These are phyloP conservation scores for Suillus paluster DNA, from an alignment of 768 basidiomycete genomes.

Conservation along the genomic window DNA sequence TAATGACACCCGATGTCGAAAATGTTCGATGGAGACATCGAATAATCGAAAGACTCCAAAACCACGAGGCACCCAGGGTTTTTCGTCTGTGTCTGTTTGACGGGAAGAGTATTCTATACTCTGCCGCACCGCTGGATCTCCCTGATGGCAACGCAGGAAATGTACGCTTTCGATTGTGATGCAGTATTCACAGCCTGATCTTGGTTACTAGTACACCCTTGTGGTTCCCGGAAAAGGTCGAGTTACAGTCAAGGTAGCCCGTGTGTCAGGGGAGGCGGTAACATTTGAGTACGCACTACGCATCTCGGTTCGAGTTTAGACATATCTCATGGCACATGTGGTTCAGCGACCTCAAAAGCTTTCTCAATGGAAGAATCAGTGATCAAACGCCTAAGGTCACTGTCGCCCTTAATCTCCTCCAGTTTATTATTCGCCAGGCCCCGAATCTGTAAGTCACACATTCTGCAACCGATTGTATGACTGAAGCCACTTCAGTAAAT, in stretches of 20 bases:
- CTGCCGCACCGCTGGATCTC: slow-evolving; percentile 31
- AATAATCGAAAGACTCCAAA: slow-evolving; percentile 42
- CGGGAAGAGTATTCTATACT: slow-evolving; percentile 47
- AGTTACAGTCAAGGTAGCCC: slow-evolving; percentile 36
- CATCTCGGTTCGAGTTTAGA: neutral
- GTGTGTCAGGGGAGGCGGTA: slow-evolving; percentile 43
- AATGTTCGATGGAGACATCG: slow-evolving; percentile 33
- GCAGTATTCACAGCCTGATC: neutral
- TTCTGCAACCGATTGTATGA: neutral
- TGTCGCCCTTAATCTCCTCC: slow-evolving; percentile 50
- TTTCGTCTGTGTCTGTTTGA: slow-evolving; percentile 56
- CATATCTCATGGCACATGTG: neutral
- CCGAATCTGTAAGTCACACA: slow-evolving; percentile 45
- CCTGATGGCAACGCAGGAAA: slow-evolving; percentile 35
- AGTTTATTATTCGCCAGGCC: slow-evolving; percentile 53
- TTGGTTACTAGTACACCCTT: slow-evolving; percentile 4
- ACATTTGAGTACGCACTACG: slow-evolving; percentile 21
- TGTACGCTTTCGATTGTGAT: slow-evolving; percentile 23
- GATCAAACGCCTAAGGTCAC: slow-evolving; percentile 34
- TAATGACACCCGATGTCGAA: slow-evolving; percentile 19
- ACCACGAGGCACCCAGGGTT: slow-evolving; percentile 32
- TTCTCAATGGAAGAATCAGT: slow-evolving; percentile 27
- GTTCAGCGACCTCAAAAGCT: slow-evolving; percentile 30
- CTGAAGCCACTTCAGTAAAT: slow-evolving; percentile 32
- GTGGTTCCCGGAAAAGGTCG: slow-evolving; percentile 44